Conservation (phyloP, 352 stramenopile species). For the Phytophthora pinifolia region DNA sequence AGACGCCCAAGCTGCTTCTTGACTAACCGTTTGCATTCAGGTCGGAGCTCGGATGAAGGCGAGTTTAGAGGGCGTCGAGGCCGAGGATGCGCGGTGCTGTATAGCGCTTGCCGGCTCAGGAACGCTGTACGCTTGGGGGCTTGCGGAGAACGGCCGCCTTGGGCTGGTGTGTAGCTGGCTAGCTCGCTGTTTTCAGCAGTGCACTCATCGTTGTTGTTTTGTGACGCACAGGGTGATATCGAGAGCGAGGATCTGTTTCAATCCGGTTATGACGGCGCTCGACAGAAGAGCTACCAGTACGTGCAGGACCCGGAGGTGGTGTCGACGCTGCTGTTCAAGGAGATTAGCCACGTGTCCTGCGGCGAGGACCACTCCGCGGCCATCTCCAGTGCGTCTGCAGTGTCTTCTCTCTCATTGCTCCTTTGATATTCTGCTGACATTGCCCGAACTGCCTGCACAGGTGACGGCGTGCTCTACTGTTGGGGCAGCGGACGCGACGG, state of each 20-base stretch:
- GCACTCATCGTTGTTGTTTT: slow-evolving; percentile 2
- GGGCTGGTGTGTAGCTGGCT: slow-evolving; percentile 43
- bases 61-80: slow-evolving; percentile 38
- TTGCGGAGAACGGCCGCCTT: slow-evolving; percentile 62
- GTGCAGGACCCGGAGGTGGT: slow-evolving; percentile 51
- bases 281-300: slow-evolving; percentile 72
- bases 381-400: slow-evolving; percentile 49
- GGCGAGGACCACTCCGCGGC: slow-evolving; percentile 69
- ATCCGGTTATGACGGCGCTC: slow-evolving; percentile 60
- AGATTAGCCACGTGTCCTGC: slow-evolving; percentile 52
- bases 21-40: too few relatives aligned
- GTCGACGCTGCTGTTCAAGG: slow-evolving; percentile 42
- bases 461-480: slow-evolving; percentile 61
- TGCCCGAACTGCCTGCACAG: slow-evolving; percentile 18
- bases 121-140: slow-evolving; percentile 70
- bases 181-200: background rate
- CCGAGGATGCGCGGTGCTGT: slow-evolving; percentile 46
- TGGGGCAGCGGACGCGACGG: slow-evolving; percentile 69
- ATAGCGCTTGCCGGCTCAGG: slow-evolving; percentile 44
- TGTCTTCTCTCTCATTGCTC: background rate
- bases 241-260: slow-evolving; percentile 72
- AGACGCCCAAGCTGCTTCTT: too few relatives aligned
- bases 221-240: slow-evolving; percentile 45
- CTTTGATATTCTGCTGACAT: slow-evolving; percentile 1
- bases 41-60: slow-evolving; percentile 46